Percentiles rank a stretch among this genome's conserved stretches.
These are phyloP conservation scores for Fusarium heterosporum DNA, from an alignment of 2,329 filamentous ascomycete genomes.

Conservation along the genomic window DNA sequence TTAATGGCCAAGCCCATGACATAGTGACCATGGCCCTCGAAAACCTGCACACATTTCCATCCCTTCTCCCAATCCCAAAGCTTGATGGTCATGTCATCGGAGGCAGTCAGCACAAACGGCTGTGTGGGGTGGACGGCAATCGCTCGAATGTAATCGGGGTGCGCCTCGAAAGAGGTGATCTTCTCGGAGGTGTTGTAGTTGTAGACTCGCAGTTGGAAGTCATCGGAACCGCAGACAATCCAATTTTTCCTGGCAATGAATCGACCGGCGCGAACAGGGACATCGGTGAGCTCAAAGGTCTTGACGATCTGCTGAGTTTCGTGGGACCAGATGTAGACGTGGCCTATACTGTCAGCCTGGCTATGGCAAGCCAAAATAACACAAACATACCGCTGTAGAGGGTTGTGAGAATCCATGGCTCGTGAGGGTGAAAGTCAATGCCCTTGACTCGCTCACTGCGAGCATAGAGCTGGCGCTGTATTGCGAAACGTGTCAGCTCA, in stretches of 20 bases:
- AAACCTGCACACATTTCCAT: constrained; percentile 98
- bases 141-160: constrained; percentile 97
- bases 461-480: constrained; percentile 67
- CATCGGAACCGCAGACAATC: constrained; percentile 96
- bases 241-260: constrained; percentile 99
- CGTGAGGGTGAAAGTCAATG: constrained; percentile 96
- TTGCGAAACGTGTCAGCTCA: constrained; percentile 45
- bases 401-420: constrained; percentile 97
- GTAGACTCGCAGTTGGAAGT: constrained; percentile 89
- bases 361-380: neutral
- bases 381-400: constrained; percentile 84
- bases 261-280: constrained; percentile 94
- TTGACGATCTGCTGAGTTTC: constrained; percentile 97
- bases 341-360: constrained; percentile 67
- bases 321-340: constrained; percentile 99
- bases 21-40: constrained; percentile 95
- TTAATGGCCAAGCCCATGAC: constrained; percentile 98
- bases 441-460: constrained; percentile 96
- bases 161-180: constrained; percentile 95
- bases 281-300: constrained; percentile 98
- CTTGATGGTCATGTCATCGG: constrained; percentile 98
- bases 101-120: constrained; percentile 94
- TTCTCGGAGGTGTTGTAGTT: constrained; percentile 99
- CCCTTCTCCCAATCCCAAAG: constrained; percentile 99
- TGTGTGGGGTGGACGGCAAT: constrained; percentile 96